Conservation (phyloP, 148 eudicot genomes). For the Nyssa sinensis region DNA sequence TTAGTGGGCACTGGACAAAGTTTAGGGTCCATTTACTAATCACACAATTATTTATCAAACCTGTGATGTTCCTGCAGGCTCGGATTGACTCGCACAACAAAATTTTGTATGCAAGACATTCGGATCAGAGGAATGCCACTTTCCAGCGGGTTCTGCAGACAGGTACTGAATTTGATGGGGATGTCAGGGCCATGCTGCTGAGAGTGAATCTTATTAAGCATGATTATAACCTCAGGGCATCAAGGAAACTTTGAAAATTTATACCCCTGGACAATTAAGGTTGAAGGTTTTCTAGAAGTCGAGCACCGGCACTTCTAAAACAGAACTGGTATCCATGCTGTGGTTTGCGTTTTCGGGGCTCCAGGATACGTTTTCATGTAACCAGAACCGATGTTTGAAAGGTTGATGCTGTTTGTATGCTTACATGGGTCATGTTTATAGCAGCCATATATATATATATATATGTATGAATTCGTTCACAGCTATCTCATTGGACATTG, state of each 20-base stretch:
- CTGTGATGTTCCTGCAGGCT: constrained; percentile 53
- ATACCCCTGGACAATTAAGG: background rate
- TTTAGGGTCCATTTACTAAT: too few species aligned
- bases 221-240: constrained; percentile 49
- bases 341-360: background rate
- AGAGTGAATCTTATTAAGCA: constrained; percentile 78
- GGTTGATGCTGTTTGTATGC: background rate
- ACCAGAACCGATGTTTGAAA: background rate
- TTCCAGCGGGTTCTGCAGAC: constrained; percentile 91
- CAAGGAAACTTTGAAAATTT: constrained; percentile 37
- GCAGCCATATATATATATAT: background rate
- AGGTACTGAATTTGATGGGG: constrained; percentile 71
- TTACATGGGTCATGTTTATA: background rate
- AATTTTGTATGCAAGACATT: constrained; percentile 85
- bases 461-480: background rate
- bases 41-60: background rate
- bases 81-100: constrained; percentile 97
- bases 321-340: constrained; percentile 9
- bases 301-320: background rate
- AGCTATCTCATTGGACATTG: too few species aligned
- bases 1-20: too few species aligned
- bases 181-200: constrained; percentile 79
- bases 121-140: constrained; percentile 92
- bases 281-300: background rate
- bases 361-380: background rate